A percentile compares a stretch with the other conserved stretches of the same genome.
phyloP scores from a whole-genome alignment of 2,329 filamentous ascomycete species.

The Pyricularia sp. region DNA sequence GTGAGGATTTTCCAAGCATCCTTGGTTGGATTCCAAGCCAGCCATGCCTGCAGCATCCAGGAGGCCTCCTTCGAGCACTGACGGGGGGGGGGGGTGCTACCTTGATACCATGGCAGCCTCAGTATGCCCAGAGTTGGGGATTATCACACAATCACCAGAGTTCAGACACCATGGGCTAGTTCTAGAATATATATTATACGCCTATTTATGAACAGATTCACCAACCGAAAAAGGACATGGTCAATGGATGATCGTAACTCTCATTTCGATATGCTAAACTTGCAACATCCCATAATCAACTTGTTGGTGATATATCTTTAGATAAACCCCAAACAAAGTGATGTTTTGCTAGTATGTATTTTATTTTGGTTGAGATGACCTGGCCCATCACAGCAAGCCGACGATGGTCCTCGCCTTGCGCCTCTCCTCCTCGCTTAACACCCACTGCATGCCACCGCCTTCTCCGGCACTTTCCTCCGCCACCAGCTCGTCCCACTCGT shows the following conservation, averaged over 20 bases:
- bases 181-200: neutral
- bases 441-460: slow-evolving; percentile 58
- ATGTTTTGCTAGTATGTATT: neutral
- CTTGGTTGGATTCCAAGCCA: neutral
- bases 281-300: neutral
- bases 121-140: neutral
- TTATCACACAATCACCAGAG: neutral
- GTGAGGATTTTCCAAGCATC: neutral
- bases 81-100: neutral
- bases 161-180: no score
- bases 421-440: slow-evolving; percentile 64
- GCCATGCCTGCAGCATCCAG: neutral
- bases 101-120: neutral
- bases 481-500: slow-evolving; percentile 77
- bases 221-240: neutral
- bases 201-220: neutral
- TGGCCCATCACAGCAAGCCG: slow-evolving; percentile 11
- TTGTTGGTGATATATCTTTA: neutral
- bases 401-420: slow-evolving; percentile 63
- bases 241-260: neutral
- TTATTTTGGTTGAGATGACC: neutral
- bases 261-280: neutral
- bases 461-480: slow-evolving; percentile 2
- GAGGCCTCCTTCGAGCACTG: no score
- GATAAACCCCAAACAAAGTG: neutral